Base-by-base conservation (phyloP, 2,329 filamentous ascomycete species). In the Fusarium lateritium region DNA sequence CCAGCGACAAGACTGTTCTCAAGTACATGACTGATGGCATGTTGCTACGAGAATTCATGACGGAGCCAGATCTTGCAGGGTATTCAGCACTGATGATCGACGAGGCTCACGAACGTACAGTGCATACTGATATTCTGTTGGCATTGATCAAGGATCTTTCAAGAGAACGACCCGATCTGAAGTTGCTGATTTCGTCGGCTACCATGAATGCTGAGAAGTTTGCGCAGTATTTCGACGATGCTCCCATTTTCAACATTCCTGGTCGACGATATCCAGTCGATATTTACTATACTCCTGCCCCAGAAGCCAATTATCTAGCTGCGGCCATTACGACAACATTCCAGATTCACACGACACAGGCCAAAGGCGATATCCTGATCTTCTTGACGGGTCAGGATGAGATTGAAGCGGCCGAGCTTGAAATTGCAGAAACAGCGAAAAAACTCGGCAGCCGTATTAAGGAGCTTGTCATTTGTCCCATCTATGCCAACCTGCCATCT, bases 1-100 rank as follows among this genome's bases (percentile, higher is more conserved):
- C 94, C 0, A 93, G 89, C 76, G 94, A 97, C 74, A 97, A 97
- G 81, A 98, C 96, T 0, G 85, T 95, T 9, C 82, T 99, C 56
- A 97, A 97, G 79, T 98, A 97, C 80, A 95, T 97, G 92, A 99
- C 96, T 0, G 96, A 99, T 75, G 96, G 96, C 77, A 97, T 98
- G 92, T 83, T 98, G 39, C 83, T 98, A 31, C 87, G 94, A 76
- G 94, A 97, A 77, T 92, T 98, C 69, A 88, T 98, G 82, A 95
- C 93, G 0, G 94, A 97, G 74, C 94, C 95, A 0, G 90, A 95
- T 70, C 83, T 98, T 7, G 87, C 89, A 2, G 89, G 89, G 17
- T 98, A 98, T 73, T 92, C 93, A 7, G 93, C 91, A 14, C 81
- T 99, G 67, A 98, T 99, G 91, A 95, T 99, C 58, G 96, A 99